A percentile compares a stretch with the other conserved stretches of the same genome.
Conservation (phyloP, 1,284 basidiomycete species). For the Entoloma clypeatum region DNA sequence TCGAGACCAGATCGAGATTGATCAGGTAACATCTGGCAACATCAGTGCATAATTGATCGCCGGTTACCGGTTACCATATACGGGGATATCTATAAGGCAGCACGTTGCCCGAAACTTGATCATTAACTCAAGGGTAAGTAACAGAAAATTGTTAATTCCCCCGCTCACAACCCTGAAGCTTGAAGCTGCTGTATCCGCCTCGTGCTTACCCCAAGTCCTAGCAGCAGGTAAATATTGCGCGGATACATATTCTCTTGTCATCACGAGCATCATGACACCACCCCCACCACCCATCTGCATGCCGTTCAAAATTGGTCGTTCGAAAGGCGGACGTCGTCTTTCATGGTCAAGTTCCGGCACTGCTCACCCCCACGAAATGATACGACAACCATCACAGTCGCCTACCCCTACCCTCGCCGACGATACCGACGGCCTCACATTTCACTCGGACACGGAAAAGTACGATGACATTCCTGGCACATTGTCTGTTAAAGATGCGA, state of each 20-base stretch:
- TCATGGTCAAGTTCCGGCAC: conserved; percentile 38
- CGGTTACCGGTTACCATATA: too few relatives aligned
- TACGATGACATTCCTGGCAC: conserved; percentile 44
- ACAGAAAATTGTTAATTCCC: conserved; percentile 14
- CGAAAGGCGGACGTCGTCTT: conserved; percentile 40
- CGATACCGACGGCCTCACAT: conserved; percentile 43
- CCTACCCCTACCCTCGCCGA: conserved; percentile 34
- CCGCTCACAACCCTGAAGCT: conserved; percentile 7
- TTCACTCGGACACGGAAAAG: conserved; percentile 54
- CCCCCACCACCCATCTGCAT: conserved; percentile 56
- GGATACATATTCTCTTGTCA: conserved; percentile 8
- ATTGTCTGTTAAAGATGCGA: conserved; percentile 30
- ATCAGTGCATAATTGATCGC: too few relatives aligned
- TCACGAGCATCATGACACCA: conserved; percentile 35
- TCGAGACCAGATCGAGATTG: too few relatives aligned
- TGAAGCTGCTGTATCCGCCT: conserved; percentile 9
- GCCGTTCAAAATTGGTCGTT: conserved; percentile 43
- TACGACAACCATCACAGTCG: conserved; percentile 37
- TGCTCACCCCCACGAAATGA: conserved; percentile 25
- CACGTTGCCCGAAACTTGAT: conserved; percentile 17
- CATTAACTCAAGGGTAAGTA: too few relatives aligned
- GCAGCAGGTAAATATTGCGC: conserved; percentile 9
- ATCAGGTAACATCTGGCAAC: too few relatives aligned
- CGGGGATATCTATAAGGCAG: too few relatives aligned
- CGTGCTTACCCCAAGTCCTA: conserved; percentile 14